Conservation (phyloP, 1,139 yeast genomes). For the Geotrichum reessii region DNA sequence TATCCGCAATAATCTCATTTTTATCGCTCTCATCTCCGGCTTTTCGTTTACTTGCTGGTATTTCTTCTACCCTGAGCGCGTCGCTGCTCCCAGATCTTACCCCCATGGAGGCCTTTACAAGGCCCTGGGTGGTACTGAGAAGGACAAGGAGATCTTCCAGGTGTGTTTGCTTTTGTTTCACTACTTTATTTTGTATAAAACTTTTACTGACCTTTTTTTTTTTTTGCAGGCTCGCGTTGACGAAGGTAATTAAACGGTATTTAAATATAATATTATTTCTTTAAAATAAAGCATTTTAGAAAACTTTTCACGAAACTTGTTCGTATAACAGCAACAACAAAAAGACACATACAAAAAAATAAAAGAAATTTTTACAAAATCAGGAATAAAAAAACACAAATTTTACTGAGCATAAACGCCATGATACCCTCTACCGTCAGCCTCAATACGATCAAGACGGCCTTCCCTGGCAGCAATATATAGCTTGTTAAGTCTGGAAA, state of each 20-base stretch:
- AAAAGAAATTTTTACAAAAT: not conserved
- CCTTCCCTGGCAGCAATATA: conserved; percentile 47
- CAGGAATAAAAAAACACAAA: conserved; percentile 1
- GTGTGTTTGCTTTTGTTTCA: conserved; percentile 20
- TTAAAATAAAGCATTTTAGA: not conserved
- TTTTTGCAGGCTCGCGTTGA: conserved; percentile 19
- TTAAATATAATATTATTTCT: not conserved
- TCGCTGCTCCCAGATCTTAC: conserved; percentile 69
- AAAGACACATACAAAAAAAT: not conserved
- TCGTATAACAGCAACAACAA: not conserved
- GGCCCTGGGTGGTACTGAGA: conserved; percentile 56
- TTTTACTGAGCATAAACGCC: conserved; percentile 41
- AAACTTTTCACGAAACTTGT: conserved; percentile 1
- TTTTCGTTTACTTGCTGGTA: conserved; percentile 51
- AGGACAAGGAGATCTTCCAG: conserved; percentile 31
- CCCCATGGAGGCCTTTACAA: conserved; percentile 72
- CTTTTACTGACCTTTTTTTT: not conserved
- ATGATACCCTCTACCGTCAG: conserved; percentile 41
- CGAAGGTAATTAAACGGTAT: conserved; percentile 15
- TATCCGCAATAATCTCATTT: conserved; percentile 44
- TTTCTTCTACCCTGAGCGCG: conserved; percentile 66
- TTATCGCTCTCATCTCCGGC: conserved; percentile 51
- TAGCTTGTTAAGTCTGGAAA: conserved; percentile 43
- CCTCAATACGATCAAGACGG: conserved; percentile 44
- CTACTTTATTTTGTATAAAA: not conserved